Evolutionary conservation across 345 rosid species (phyloP).

Genomic region (Brassica carinata): DNA sequence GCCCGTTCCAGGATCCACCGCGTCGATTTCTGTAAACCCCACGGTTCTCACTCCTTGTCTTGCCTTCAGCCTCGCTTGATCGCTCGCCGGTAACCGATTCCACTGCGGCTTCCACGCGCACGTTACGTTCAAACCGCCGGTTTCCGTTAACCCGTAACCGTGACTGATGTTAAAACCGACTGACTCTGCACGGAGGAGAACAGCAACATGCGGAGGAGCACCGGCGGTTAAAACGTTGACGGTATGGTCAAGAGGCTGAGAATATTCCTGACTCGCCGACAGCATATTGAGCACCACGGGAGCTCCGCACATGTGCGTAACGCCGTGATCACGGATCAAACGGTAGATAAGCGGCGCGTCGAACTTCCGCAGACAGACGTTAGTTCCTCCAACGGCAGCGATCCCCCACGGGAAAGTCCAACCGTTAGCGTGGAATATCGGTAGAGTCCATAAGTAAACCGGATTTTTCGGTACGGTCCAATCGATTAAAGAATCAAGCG

Average conservation of each 20-base stretch:
- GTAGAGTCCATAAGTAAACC: constrained; percentile 84
- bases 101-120: constrained; percentile 83
- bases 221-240: constrained; percentile 77
- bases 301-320: constrained; percentile 89
- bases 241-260: constrained; percentile 43
- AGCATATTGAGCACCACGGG: constrained; percentile 84
- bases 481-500: constrained; percentile 55
- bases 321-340: constrained; percentile 54
- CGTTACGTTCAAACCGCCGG: constrained; percentile 58
- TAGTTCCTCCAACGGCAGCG: constrained; percentile 84
- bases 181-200: constrained; percentile 61
- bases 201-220: constrained; percentile 77
- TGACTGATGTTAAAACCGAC: constrained; percentile 71
- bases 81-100: constrained; percentile 60
- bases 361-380: constrained; percentile 73
- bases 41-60: constrained; percentile 69
- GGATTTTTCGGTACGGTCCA: constrained; percentile 66
- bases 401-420: constrained; percentile 80
- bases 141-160: constrained; percentile 79
- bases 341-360: constrained; percentile 52
- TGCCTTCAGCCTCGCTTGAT: constrained; percentile 64
- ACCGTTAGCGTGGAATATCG: constrained; percentile 88
- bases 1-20: constrained; percentile 55
- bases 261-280: constrained; percentile 38
- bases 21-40: constrained; percentile 54